Evolutionary conservation across 768 basidiomycete genomes (phyloP), one percentile per base, ranked within the genome.

Genomic region (Boletus edulis): DNA sequence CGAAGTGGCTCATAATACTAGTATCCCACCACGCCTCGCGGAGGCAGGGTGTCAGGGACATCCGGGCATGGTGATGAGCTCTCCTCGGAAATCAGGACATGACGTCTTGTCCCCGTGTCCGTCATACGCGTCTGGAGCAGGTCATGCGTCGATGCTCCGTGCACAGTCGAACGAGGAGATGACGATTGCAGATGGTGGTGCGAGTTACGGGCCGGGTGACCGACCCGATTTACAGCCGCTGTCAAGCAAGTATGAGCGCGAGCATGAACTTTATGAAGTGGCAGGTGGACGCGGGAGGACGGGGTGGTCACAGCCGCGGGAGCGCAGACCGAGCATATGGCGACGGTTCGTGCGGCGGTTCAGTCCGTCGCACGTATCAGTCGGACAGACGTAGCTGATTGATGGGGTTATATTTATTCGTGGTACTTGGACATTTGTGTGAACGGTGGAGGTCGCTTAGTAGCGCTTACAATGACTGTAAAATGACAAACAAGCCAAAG

Each of bases 41-140:
- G 66, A 68, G 11, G 55, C 55, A 52, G 67, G 61, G 47, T 53
- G 57, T 58, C 67, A 65, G 62, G 66, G 44, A 67, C 65, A 47
- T 13, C 15, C 53, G 13, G 34, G 46, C 5, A 54, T 57, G 52
- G 38, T 37, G 29, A 53, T 39, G 46, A 59, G 18, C 27, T 32
- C 58, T 52, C 57, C 64, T 57, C 57, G 67, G 54, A 59, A 57
- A 46, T 32, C 61, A 55, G 57, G 49, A 8, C 59, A 55, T 50
- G 66, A 58, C 31, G 39, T 44, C 6, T 13, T 41, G 44, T 48
- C 52, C 27, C 12, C 54, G 22, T 20, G 20, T 34, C 34, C 47
- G 34, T 20, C 29, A 6, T 56, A 58, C 31, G 24, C 45, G 1
- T 24, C 44, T 44, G 57, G 49, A 15, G 40, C 46, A 3, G 39